phyloP scores from a whole-genome alignment of 1,284 basidiomycete genomes.

The Cryptococcus depauperatus region DNA sequence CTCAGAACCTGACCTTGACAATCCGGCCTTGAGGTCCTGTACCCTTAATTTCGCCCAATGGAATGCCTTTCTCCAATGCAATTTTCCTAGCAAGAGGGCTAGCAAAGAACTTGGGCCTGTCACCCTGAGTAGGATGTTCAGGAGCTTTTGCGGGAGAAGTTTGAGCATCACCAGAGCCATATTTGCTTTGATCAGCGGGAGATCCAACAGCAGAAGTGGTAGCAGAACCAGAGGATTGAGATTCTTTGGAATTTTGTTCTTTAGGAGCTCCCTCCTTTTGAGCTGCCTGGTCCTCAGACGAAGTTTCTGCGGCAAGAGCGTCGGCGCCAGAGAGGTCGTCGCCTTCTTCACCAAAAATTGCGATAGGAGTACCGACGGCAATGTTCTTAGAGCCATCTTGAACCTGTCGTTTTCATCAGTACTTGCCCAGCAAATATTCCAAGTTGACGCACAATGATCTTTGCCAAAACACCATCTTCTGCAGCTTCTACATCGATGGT shows the following conservation, averaged over 20 bases:
- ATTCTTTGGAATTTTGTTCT: conserved; percentile 29
- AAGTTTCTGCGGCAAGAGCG: neutral
- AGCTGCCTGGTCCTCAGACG: conserved; percentile 28
- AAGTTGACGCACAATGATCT: conserved; percentile 61
- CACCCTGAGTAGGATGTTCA: conserved; percentile 23
- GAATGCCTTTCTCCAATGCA: conserved; percentile 89
- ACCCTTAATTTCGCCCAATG: conserved; percentile 84
- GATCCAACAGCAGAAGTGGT: conserved; percentile 35
- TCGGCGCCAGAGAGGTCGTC: conserved; percentile 3
- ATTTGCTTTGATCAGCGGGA: conserved; percentile 47
- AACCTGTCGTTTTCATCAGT: too few relatives aligned
- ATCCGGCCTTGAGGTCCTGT: conserved; percentile 91
- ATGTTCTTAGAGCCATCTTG: conserved; percentile 80
- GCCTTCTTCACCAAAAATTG: conserved; percentile 48
- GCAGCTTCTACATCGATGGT: conserved; percentile 99
- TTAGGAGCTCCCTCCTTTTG: conserved; percentile 47
- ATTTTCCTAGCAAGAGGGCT: conserved; percentile 94
- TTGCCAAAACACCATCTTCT: conserved; percentile 88
- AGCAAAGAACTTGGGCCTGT: conserved; percentile 72
- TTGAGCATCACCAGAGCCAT: conserved; percentile 52
- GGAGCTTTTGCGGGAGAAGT: conserved; percentile 33
- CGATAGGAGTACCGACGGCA: conserved; percentile 76
- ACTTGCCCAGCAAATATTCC: neutral
- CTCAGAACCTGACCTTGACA: conserved; percentile 55
- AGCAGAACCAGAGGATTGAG: conserved; percentile 35